Percentiles rank a stretch among this genome's conserved stretches.
Conservation (phyloP, 1,284 basidiomycete species). For the Pseudozyma hubeiensis region DNA sequence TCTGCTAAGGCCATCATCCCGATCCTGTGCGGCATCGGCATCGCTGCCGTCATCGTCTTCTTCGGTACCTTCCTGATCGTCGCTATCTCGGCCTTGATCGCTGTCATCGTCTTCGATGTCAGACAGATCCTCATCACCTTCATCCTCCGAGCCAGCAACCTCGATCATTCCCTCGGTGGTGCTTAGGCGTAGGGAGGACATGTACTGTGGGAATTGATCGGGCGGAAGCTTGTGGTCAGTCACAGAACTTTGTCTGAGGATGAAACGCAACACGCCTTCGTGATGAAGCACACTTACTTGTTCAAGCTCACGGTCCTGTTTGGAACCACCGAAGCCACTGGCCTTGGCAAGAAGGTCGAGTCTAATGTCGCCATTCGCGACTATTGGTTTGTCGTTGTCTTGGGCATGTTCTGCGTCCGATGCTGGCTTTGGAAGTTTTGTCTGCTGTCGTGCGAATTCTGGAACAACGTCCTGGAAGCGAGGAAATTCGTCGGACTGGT, state of each 20-base stretch:
- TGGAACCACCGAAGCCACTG: conserved; percentile 58
- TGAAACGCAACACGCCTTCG: neutral
- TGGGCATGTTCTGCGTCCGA: conserved; percentile 7
- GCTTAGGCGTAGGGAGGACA: conserved; percentile 47
- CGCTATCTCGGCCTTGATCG: conserved; percentile 28
- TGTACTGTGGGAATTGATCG: conserved; percentile 23
- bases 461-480: conserved; percentile 57
- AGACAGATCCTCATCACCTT: conserved; percentile 1
- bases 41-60: conserved; percentile 73
- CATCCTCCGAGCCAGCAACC: conserved; percentile 28
- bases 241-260: no score
- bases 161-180: conserved; percentile 45
- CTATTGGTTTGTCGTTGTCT: neutral
- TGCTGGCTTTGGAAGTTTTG: conserved; percentile 30
- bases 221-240: no score
- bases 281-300: conserved; percentile 26
- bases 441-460: conserved; percentile 28
- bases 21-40: conserved; percentile 70
- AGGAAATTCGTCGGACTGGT: conserved; percentile 89
- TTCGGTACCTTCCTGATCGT: conserved; percentile 72
- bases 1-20: conserved; percentile 75
- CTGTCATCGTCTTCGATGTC: conserved; percentile 17
- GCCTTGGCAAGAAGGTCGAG: conserved; percentile 62
- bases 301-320: conserved; percentile 56
- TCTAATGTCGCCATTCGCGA: conserved; percentile 22